Evolutionary conservation across 2,329 filamentous ascomycete genomes (phyloP), one percentile per base, ranked within the genome.

Genomic region (Leptographium radiaticola): DNA sequence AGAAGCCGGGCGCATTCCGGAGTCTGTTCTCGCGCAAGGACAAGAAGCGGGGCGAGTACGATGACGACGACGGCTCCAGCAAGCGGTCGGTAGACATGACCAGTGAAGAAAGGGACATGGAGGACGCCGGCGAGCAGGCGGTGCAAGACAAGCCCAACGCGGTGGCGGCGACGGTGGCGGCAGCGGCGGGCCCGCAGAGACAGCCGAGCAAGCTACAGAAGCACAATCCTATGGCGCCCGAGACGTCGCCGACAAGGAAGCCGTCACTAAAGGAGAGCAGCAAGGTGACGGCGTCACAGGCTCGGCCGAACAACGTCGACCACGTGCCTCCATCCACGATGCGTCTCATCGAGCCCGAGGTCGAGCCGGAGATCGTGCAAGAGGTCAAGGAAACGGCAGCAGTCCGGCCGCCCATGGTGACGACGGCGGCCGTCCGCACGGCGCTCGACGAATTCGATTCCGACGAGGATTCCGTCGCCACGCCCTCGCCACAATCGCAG

Each of bases 391-490:
- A n/a, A 68, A 9, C 49, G 60, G 55, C 55, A 54, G 62, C 56
- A 62, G 62, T 52, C 2, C 79, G 75, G 62, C 77, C 76, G 18
- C 71, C 75, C 55, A 80, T 81, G 65, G 71, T 76, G 45, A 79
- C 74, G 55, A 75, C 76, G 59, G 76, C 81, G 1, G 82, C 80
- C 58, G 70, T 78, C 16, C 79, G 83, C 30, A 74, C 83, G 57
- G 81, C 83, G 53, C 72, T 89, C 13, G 86, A 89, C 62, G 84
- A 86, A 58, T 84, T 86, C 47, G 84, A 86, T 57, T 77, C 76
- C 52, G 77, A 77, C 6, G 74, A 75, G n/a, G 63, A 68, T 0
- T 54, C 62, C 53, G 59, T 66, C 56, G 58, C 68, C 59, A 53
- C 57, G 11, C 58, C 59, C 8, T 15, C 13, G 10, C 16, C 4